Base-by-base conservation (phyloP, 257 asterid species). In the Craterostigma plantagineum region DNA sequence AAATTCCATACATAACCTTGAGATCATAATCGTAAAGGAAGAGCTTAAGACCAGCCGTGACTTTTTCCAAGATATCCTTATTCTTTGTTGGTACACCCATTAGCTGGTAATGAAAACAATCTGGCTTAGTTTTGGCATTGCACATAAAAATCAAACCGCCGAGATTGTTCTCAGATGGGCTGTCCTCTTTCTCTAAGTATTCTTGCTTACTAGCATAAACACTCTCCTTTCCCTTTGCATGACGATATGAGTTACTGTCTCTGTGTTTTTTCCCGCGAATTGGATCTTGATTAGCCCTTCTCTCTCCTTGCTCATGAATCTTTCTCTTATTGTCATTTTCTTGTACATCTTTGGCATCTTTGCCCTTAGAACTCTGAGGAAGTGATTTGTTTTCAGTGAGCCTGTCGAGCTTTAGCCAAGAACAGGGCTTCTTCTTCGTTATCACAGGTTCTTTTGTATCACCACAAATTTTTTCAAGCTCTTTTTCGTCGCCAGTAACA, bases 141-240 rank as follows among this genome's bases (percentile, higher is more conserved):
- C 95, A 90, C 94, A 90, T 76, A 51, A 83, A 90, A 42, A 90
- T 90, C 63, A 79, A 18, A 33, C 98, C 98, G 60, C 92, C 93
- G 23, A 63, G 67, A 30, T 34, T 58, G 49, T 67, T 68, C 44
- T 51, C 59, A 40, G 60, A 41, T 42, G 52, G 62, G 7, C 46
- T 60, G 3, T 69, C 68, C 41, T 38, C 44, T 42, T 34, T 56
- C 59, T 42, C 53, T 14, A 15, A 50, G 40, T 57, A 66, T 8
- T 57, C 69, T 6, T 13, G 43, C 62, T 43, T 56, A 35, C 62
- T 65, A 30, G 48, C 48, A 10, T 17, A 16, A 16, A 37, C 41
- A 36, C 54, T 56, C 55, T 58, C 58, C 15, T 53, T 68, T 43
- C 52, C 60, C 38, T 53, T 55, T 43, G 55, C 65, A 6, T 11